phyloP scores from a whole-genome alignment of 225 moss, liverwort and hornwort genomes.

The Antitrichia curtipendula region DNA sequence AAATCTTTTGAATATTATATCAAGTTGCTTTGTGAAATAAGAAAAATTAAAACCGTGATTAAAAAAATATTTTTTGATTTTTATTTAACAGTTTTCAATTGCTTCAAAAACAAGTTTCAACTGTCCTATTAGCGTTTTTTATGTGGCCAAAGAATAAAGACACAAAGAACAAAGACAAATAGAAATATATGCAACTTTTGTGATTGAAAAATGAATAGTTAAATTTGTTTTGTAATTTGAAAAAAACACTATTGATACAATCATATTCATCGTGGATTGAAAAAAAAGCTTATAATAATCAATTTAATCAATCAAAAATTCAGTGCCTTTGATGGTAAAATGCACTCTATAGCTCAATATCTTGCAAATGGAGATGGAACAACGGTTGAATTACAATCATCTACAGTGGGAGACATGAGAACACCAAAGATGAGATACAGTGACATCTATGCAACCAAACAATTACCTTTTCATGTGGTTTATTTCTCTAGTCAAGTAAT shows the following conservation, averaged over 20 bases:
- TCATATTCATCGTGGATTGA: background rate
- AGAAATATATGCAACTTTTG: background rate
- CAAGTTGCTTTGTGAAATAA: background rate
- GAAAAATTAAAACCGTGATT: fast-evolving
- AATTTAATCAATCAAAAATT: background rate
- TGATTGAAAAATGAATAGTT: background rate
- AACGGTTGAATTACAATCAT: constrained; percentile 4
- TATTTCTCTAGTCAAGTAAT: constrained; percentile 24
- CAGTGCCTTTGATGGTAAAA: background rate
- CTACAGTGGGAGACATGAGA: background rate
- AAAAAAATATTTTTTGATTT: fast-evolving
- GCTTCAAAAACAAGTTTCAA: background rate
- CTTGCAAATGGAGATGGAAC: background rate
- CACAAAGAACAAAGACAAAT: background rate
- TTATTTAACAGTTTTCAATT: background rate
- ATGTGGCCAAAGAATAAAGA: background rate
- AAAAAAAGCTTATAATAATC: background rate
- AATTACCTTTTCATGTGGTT: constrained; percentile 21
- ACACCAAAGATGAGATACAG: background rate
- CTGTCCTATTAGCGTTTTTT: background rate
- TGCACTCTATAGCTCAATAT: background rate
- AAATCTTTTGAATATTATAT: background rate
- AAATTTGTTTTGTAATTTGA: background rate
- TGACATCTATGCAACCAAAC: background rate
- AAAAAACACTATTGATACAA: background rate